Conservation (phyloP, 2,329 filamentous ascomycete species). For the Didymella exigua region DNA sequence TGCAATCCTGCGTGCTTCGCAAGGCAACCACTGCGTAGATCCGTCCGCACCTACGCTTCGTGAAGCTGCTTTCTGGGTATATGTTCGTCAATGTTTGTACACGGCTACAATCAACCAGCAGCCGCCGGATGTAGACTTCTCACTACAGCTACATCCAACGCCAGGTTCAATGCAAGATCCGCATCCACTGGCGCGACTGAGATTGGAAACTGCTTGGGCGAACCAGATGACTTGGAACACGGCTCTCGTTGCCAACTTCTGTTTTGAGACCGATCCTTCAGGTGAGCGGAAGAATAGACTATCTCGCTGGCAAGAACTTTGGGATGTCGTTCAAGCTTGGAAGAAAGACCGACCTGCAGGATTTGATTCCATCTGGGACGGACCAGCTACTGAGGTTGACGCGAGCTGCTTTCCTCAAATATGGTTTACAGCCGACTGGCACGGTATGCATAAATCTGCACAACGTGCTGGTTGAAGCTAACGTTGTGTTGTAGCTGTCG, state of each 20-base stretch:
- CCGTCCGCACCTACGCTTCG: constrained; percentile 41
- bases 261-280: constrained; percentile 28
- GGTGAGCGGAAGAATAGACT: constrained; percentile 19
- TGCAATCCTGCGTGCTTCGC: constrained; percentile 39
- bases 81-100: constrained; percentile 43
- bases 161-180: constrained; percentile 30
- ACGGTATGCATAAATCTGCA: constrained; percentile 24
- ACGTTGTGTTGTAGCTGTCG: constrained; percentile 22
- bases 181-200: constrained; percentile 33
- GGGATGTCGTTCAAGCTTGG: constrained; percentile 35
- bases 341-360: constrained; percentile 27
- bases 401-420: constrained; percentile 30
- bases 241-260: constrained; percentile 38
- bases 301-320: constrained; percentile 31
- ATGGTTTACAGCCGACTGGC: constrained; percentile 42
- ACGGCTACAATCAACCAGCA: constrained; percentile 42
- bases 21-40: constrained; percentile 35
- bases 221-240: constrained; percentile 45
- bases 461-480: neutral
- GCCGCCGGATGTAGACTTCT: constrained; percentile 38
- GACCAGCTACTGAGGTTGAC: constrained; percentile 15
- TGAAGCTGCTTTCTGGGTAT: constrained; percentile 43
- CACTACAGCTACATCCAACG: constrained; percentile 31
- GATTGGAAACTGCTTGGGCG: constrained; percentile 40
- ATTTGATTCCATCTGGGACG: constrained; percentile 40